phyloP scores from a whole-genome alignment of 768 basidiomycete genomes.

The Lentinula boryana region DNA sequence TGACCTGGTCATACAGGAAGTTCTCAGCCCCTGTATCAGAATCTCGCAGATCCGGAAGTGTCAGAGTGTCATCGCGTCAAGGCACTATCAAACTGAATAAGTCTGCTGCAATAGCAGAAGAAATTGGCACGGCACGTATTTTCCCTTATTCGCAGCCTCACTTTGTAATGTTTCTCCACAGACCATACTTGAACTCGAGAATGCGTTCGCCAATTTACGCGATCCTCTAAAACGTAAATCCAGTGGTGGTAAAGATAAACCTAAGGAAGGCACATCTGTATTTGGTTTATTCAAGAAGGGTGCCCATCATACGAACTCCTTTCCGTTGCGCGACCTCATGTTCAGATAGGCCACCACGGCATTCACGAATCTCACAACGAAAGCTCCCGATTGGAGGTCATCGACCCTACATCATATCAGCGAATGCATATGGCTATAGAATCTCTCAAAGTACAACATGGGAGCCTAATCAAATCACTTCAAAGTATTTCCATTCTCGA shows the following conservation, averaged over 20 bases:
- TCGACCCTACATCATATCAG: neutral
- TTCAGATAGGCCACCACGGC: neutral
- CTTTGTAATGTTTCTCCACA: slow-evolving; percentile 18
- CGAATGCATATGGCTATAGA: slow-evolving; percentile 38
- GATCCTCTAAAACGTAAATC: slow-evolving; percentile 33
- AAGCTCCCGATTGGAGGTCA: slow-evolving; percentile 9
- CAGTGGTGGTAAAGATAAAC: slow-evolving; percentile 22
- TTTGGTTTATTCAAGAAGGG: slow-evolving; percentile 64
- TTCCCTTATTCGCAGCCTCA: neutral
- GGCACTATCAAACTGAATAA: slow-evolving; percentile 40
- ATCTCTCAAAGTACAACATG: slow-evolving; percentile 55
- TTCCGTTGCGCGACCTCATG: neutral
- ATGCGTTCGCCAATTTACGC: slow-evolving; percentile 37
- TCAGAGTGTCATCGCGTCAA: slow-evolving; percentile 34
- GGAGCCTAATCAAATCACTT: slow-evolving; percentile 39
- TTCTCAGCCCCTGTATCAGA: slow-evolving; percentile 52
- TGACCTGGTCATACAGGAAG: slow-evolving; percentile 33
- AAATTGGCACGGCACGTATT: slow-evolving; percentile 56
- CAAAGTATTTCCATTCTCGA: slow-evolving; percentile 22
- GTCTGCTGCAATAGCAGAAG: slow-evolving; percentile 50
- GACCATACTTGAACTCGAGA: slow-evolving; percentile 58
- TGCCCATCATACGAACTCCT: slow-evolving; percentile 21
- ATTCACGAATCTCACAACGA: neutral
- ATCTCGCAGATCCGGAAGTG: slow-evolving; percentile 34
- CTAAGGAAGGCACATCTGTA: slow-evolving; percentile 19